Evolutionary conservation across 2,329 filamentous ascomycete species (phyloP).

Genomic region (Rachicladosporium sp.): DNA sequence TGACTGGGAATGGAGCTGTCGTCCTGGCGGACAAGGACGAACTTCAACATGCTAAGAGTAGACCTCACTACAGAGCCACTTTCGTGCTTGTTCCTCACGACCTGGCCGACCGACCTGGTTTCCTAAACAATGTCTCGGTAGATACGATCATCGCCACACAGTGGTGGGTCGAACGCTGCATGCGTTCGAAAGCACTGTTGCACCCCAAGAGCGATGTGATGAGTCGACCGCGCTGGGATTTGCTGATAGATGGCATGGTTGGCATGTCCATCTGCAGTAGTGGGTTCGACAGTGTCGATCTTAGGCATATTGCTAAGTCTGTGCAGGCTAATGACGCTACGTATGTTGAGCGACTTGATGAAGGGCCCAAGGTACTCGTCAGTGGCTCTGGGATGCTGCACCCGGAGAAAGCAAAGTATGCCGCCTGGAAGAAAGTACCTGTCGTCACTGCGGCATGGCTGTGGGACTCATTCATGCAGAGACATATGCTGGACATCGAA

Average conservation of each 20-base stretch:
- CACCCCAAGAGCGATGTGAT: conserved; percentile 59
- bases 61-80: conserved; percentile 5
- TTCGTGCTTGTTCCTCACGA: conserved; percentile 22
- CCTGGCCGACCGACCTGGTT: conserved; percentile 13
- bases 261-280: conserved; percentile 52
- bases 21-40: conserved; percentile 4
- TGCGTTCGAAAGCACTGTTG: conserved; percentile 62
- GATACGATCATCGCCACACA: conserved; percentile 54
- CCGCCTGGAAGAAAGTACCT: conserved; percentile 61
- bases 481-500: too few relatives aligned
- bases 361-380: conserved; percentile 64
- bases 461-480: conserved; percentile 36
- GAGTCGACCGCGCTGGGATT: conserved; percentile 58
- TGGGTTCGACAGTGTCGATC: conserved; percentile 70
- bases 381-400: conserved; percentile 40
- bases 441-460: conserved; percentile 77
- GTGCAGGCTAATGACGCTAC: conserved; percentile 58
- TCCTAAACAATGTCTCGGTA: conserved; percentile 15
- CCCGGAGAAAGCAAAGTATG: conserved; percentile 68
- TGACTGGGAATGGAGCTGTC: conserved; percentile 19
- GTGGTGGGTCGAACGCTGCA: conserved; percentile 84
- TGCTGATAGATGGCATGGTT: conserved; percentile 43
- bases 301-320: conserved; percentile 70
- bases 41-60: conserved; percentile 12
- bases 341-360: conserved; percentile 67